These are phyloP conservation scores for Cucurbitaria berberidis DNA, from an alignment of 2,329 filamentous ascomycete species.

Conservation along the genomic window DNA sequence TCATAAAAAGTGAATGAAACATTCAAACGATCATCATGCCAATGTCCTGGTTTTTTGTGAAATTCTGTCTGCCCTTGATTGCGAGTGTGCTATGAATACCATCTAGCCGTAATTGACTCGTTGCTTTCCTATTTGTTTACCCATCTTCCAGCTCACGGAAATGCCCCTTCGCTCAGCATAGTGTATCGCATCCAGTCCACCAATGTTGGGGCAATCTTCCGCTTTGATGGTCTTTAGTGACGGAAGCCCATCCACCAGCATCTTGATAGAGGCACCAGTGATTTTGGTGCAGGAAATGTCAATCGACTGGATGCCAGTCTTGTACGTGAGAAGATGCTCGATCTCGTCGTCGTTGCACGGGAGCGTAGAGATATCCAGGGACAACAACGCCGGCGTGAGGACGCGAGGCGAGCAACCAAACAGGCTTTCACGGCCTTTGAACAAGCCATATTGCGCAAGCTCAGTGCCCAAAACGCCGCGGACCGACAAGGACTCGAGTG, in stretches of 20 bases:
- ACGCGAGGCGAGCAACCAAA: conserved; percentile 28
- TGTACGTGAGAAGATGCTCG: conserved; percentile 27
- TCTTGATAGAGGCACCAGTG: conserved; percentile 51
- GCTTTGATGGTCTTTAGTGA: conserved; percentile 40
- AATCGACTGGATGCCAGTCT: conserved; percentile 31
- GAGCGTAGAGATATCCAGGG: conserved; percentile 22
- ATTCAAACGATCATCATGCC: conserved; percentile 3
- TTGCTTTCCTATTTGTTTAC: conserved; percentile 23
- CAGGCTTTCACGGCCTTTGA: conserved; percentile 9
- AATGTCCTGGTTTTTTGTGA: too few relatives aligned
- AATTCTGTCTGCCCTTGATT: too few relatives aligned
- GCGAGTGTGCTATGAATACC: too few relatives aligned
- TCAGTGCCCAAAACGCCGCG: conserved; percentile 3
- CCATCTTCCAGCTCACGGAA: conserved; percentile 23
- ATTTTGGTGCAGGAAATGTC: conserved; percentile 48
- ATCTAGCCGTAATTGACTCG: conserved; percentile 15
- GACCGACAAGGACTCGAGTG: conserved; percentile 10
- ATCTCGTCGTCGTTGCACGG: conserved; percentile 41
- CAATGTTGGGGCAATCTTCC: conserved; percentile 44
- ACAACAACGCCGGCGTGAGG: conserved; percentile 24
- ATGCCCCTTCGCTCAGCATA: conserved; percentile 49
- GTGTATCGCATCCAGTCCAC: conserved; percentile 48
- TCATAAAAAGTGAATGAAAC: background rate
- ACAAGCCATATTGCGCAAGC: conserved; percentile 2
- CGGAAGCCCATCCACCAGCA: conserved; percentile 37